Evolutionary conservation across 176 grass and related monocot species (phyloP).

Genomic region (Canna indica): DNA sequence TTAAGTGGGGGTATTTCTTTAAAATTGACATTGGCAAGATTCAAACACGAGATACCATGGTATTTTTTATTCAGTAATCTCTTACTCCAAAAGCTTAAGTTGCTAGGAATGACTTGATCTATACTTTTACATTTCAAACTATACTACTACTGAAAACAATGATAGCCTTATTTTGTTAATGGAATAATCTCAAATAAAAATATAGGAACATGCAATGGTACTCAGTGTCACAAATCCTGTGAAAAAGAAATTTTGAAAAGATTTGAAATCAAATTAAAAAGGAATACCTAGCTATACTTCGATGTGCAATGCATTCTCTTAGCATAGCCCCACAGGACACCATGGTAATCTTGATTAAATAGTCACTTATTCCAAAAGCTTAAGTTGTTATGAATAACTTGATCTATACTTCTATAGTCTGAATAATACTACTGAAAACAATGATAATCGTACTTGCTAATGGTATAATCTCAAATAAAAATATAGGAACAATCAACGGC

Average conservation of each 20-base stretch:
- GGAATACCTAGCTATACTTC: constrained; percentile 82
- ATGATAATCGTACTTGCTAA: background rate
- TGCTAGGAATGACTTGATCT: no score
- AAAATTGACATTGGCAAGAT: no score
- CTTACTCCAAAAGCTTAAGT: no score
- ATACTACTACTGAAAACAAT: background rate
- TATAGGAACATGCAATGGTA: background rate
- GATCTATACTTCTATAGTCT: no score
- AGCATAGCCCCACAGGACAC: constrained; percentile 95
- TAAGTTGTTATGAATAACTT: no score
- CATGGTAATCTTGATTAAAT: no score
- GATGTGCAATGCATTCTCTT: constrained; percentile 96
- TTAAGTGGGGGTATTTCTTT: no score
- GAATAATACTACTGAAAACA: background rate
- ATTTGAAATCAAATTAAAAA: constrained; percentile 15
- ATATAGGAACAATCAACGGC: background rate
- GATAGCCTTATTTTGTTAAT: background rate
- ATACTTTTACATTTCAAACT: no score
- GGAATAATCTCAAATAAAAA: background rate
- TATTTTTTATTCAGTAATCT: no score
- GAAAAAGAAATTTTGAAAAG: background rate
- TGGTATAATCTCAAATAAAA: background rate
- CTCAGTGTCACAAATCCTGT: background rate
- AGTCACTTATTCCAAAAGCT: no score
- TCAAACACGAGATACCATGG: no score